Conservation (phyloP, 345 rosid species). For the Heritiera fomes region DNA sequence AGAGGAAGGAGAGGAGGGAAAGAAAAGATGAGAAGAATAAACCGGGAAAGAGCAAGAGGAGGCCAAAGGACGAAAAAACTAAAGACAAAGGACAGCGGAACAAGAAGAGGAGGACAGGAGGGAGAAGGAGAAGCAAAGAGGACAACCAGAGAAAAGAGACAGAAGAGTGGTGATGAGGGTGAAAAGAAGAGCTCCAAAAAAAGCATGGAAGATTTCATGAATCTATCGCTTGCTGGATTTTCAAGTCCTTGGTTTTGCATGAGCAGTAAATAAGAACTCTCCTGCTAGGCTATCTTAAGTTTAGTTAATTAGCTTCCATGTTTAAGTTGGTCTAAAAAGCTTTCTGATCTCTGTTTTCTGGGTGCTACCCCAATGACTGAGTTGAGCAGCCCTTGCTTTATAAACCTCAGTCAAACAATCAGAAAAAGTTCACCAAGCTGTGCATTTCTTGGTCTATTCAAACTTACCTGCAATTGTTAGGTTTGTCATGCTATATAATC, state of each 20-base stretch:
- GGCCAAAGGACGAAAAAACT: neutral
- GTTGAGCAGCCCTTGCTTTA: too few species aligned
- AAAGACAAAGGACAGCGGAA: neutral
- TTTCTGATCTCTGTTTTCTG: neutral
- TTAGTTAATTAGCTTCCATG: neutral
- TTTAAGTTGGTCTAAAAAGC: neutral
- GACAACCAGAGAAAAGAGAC: neutral
- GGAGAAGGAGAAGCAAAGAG: neutral
- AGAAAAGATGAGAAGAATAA: neutral
- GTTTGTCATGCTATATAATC: too few species aligned
- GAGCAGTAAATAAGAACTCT: neutral
- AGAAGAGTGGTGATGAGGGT: neutral
- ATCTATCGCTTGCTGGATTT: neutral
- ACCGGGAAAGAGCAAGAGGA: neutral
- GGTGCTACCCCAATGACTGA: neutral
- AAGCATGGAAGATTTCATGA: neutral
- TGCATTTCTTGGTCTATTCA: too few species aligned
- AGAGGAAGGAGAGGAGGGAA: constrained; percentile 10
- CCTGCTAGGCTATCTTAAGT: neutral
- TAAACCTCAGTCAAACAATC: too few species aligned
- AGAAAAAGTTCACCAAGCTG: neutral
- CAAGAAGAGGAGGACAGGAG: neutral
- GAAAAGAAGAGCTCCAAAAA: constrained; percentile 5
- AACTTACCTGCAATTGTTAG: too few species aligned
- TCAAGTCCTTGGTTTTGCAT: neutral